phyloP scores from a whole-genome alignment of 805 yeast genomes.

The Candida ponderosae region DNA sequence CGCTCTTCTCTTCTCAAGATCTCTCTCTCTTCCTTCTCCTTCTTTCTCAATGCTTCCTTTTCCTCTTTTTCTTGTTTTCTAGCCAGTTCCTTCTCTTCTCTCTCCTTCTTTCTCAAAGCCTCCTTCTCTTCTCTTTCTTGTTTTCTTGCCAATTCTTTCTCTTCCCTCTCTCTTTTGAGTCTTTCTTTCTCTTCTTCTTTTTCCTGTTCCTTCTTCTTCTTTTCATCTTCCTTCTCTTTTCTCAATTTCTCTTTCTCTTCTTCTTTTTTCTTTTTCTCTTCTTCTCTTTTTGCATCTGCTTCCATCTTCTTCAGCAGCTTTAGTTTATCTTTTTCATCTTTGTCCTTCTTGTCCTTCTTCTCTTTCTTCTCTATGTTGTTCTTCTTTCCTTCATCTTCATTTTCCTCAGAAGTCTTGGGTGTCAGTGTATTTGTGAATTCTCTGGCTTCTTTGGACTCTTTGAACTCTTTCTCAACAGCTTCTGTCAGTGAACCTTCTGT shows the following conservation, averaged over 20 bases:
- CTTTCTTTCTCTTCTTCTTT: conserved; percentile 13
- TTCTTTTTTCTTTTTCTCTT: conserved; percentile 14
- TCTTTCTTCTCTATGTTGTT: neutral
- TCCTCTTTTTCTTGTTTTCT: conserved; percentile 14
- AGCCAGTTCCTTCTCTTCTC: conserved; percentile 9
- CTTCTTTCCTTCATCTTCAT: neutral
- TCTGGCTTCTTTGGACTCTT: no score
- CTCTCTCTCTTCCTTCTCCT: conserved; percentile 20
- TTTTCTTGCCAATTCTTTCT: conserved; percentile 10
- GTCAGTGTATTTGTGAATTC: no score
- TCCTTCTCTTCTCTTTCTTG: conserved; percentile 8
- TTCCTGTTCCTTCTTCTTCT: conserved; percentile 1
- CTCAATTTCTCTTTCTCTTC: conserved; percentile 11
- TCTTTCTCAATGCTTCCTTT: conserved; percentile 13
- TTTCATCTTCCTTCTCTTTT: conserved; percentile 12
- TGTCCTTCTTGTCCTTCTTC: neutral
- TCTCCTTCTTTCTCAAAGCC: conserved; percentile 6
- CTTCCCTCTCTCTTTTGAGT: conserved; percentile 10
- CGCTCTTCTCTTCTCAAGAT: conserved; percentile 20
- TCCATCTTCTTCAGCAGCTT: neutral
- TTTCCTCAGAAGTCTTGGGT: conserved; percentile 1
- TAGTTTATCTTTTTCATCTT: neutral
- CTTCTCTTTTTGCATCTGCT: conserved; percentile 8
- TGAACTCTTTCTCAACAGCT: no score
- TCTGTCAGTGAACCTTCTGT: no score